These are phyloP conservation scores for Colletotrichum horii DNA, from an alignment of 2,329 filamentous ascomycete species.

Conservation along the genomic window DNA sequence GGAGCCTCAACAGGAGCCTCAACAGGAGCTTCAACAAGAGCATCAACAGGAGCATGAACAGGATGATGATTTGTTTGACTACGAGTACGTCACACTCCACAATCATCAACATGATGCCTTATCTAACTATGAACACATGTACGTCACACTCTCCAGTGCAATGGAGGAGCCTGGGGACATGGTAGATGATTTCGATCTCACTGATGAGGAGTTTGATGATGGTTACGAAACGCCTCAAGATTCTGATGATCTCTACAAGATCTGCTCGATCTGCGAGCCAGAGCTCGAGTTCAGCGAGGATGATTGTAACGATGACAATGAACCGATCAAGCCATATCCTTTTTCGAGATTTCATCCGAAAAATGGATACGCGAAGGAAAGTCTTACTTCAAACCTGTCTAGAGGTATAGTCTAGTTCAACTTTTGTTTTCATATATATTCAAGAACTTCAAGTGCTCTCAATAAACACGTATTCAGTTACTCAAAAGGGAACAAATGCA, in stretches of 20 bases:
- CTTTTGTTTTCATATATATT: accelerated
- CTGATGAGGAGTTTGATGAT: not conserved
- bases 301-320: not conserved
- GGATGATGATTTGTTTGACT: too few species aligned
- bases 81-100: too few species aligned
- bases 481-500: not conserved
- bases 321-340: too few species aligned
- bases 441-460: not conserved
- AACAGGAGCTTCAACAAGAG: not conserved
- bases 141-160: accelerated
- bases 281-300: not conserved
- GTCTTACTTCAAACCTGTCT: not conserved
- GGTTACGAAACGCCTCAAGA: too few species aligned
- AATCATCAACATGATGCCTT: not conserved
- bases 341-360: too few species aligned
- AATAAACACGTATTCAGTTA: too few species aligned
- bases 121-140: not conserved
- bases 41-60: not conserved
- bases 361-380: not conserved
- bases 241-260: not conserved
- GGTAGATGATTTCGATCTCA: not conserved
- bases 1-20: not conserved
- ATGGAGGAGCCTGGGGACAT: not conserved
- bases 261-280: not conserved
- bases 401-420: not conserved